A percentile compares a stretch with the other conserved stretches of the same genome.
These are phyloP conservation scores for Noccaea bulbosa DNA, from an alignment of 345 rosid genomes.

Conservation along the genomic window DNA sequence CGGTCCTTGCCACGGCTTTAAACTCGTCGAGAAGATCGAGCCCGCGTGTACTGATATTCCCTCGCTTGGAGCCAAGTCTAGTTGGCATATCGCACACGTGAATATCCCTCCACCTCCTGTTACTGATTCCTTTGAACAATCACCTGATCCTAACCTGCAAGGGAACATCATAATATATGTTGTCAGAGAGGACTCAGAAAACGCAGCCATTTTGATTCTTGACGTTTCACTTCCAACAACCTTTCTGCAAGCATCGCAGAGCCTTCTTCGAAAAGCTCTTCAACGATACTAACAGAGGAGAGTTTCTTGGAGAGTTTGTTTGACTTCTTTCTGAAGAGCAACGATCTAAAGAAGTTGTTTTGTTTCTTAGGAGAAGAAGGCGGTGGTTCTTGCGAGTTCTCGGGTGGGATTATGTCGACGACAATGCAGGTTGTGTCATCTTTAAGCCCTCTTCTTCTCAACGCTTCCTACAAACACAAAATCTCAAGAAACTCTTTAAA, in stretches of 20 bases:
- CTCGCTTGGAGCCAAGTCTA: constrained; percentile 76
- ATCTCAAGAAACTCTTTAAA: background rate
- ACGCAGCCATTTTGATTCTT: background rate
- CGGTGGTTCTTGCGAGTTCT: constrained; percentile 47
- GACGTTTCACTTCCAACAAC: too few relatives aligned
- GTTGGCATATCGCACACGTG: constrained; percentile 80
- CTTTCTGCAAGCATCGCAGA: constrained; percentile 94
- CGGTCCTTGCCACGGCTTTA: constrained; percentile 93
- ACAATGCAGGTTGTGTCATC: constrained; percentile 95
- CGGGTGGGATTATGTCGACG: constrained; percentile 86
- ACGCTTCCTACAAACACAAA: constrained; percentile 68
- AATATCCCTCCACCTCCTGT: constrained; percentile 69
- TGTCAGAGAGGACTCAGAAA: background rate
- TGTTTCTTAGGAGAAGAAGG: constrained; percentile 58
- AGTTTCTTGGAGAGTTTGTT: constrained; percentile 67
- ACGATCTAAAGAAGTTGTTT: constrained; percentile 59
- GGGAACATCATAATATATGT: background rate
- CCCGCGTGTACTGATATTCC: constrained; percentile 89
- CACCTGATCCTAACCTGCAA: constrained; percentile 71
- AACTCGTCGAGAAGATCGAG: constrained; percentile 66
- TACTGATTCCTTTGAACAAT: constrained; percentile 47
- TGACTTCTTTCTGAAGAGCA: constrained; percentile 62
- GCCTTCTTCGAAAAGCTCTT: constrained; percentile 96
- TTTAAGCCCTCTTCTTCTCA: constrained; percentile 77
- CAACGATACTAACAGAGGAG: constrained; percentile 72